These are phyloP conservation scores for Cyclotella distinguenda DNA, from an alignment of 108 stramenopile species.

Conservation along the genomic window DNA sequence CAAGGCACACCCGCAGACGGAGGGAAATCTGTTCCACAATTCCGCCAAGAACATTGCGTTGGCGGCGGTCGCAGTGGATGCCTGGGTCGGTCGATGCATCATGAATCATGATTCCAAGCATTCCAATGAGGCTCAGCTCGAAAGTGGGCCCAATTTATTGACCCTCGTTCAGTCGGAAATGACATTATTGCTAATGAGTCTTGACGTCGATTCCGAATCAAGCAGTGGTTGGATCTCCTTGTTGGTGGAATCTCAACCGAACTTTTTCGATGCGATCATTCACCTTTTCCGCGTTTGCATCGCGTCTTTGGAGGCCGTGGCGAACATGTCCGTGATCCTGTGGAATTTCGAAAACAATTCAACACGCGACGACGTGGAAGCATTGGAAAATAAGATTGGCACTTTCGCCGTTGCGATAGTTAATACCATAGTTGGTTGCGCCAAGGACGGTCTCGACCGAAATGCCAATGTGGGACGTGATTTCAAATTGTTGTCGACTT, in stretches of 20 bases:
- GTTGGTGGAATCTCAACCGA: neutral
- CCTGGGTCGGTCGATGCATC: conserved; percentile 44
- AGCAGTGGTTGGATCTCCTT: neutral
- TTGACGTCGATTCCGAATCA: neutral
- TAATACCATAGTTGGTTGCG: conserved; percentile 12
- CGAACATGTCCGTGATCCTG: conserved; percentile 39
- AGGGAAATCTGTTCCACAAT: neutral
- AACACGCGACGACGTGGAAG: conserved; percentile 9
- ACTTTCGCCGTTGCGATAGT: conserved; percentile 30
- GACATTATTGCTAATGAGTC: conserved; percentile 18
- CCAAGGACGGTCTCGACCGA: conserved; percentile 25
- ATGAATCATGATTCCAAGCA: conserved; percentile 45
- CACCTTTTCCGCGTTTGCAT: conserved; percentile 31
- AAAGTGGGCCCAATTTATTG: conserved; percentile 20
- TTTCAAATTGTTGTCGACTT: neutral
- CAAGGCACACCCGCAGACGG: conserved; percentile 17
- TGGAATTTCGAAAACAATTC: conserved; percentile 6
- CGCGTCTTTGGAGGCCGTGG: conserved; percentile 33
- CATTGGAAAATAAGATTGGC: conserved; percentile 12
- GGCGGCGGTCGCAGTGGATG: conserved; percentile 29
- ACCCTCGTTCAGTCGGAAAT: conserved; percentile 30
- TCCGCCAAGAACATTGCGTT: conserved; percentile 1
- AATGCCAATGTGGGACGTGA: conserved; percentile 2
- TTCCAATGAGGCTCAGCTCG: conserved; percentile 37
- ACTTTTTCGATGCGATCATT: conserved; percentile 12